phyloP scores from a whole-genome alignment of 2,329 filamentous ascomycete genomes.

The Kalmusia sp. region DNA sequence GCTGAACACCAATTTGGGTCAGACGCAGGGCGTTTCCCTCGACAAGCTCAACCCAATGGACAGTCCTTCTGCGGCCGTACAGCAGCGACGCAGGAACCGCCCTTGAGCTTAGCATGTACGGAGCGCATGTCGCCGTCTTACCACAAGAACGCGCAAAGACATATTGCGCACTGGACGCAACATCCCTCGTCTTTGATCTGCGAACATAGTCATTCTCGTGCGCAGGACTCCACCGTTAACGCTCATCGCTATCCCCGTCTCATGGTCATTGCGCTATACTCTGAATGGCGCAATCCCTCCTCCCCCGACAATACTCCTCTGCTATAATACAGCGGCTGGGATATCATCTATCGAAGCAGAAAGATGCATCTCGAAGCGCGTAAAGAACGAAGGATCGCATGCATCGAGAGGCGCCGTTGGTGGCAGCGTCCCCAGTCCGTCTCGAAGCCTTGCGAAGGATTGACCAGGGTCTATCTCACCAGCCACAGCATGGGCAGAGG shows the following conservation, averaged over 20 bases:
- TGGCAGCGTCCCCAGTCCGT: constrained; percentile 1
- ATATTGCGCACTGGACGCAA: background rate
- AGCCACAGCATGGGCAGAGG: background rate
- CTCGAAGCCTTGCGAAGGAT: constrained; percentile 2
- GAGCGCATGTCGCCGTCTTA: constrained; percentile 5
- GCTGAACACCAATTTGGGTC: too few species aligned
- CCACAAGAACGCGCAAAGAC: background rate
- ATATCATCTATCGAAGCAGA: background rate
- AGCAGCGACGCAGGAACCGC: constrained; percentile 3
- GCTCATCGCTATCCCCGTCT: too few species aligned
- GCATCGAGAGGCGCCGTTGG: background rate
- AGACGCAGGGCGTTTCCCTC: background rate
- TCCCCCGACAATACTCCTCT: background rate
- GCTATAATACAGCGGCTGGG: background rate
- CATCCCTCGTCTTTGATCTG: background rate
- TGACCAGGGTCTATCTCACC: background rate
- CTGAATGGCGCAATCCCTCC: too few species aligned
- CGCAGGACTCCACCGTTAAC: too few species aligned
- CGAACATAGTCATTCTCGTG: background rate
- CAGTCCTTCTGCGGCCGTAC: background rate
- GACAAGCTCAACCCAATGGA: too few species aligned
- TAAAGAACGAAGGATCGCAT: background rate
- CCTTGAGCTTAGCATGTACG: background rate
- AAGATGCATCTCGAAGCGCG: constrained; percentile 1
- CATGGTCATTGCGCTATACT: background rate